Percentiles rank a stretch among this genome's conserved stretches.
Conservation (phyloP, 108 stramenopile species). For the Fistulifera solaris region DNA sequence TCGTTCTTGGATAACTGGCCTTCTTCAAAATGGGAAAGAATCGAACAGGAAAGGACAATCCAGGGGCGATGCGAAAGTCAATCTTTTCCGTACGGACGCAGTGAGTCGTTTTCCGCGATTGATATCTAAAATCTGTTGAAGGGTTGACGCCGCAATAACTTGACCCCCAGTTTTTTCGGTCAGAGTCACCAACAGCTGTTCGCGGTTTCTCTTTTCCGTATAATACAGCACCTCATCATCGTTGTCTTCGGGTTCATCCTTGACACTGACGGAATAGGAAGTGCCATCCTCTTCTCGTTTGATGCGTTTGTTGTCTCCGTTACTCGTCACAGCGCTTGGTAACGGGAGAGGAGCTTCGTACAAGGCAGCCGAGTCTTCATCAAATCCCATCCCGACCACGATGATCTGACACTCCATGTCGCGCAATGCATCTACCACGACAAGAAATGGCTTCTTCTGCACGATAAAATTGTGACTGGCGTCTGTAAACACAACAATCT, state of each 20-base stretch:
- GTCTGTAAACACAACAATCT: constrained; percentile 74
- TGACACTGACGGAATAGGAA: not conserved
- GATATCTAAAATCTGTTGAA: constrained; percentile 41
- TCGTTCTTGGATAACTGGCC: constrained; percentile 4
- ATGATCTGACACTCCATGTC: constrained; percentile 41
- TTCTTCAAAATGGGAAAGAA: constrained; percentile 16
- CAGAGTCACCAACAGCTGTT: constrained; percentile 54
- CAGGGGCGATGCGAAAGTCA: constrained; percentile 59
- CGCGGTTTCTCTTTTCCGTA: constrained; percentile 51
- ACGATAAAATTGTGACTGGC: constrained; percentile 47
- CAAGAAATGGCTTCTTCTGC: constrained; percentile 34
- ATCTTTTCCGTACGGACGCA: constrained; percentile 36
- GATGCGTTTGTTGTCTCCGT: not conserved
- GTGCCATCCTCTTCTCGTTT: not conserved
- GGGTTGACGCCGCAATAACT: constrained; percentile 44
- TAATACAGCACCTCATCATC: constrained; percentile 9
- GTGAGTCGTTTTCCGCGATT: constrained; percentile 18
- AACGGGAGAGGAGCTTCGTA: not conserved
- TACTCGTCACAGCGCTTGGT: not conserved
- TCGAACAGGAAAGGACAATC: constrained; percentile 34
- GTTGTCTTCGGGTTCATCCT: constrained; percentile 6
- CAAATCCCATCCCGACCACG: constrained; percentile 60
- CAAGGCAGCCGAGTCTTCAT: constrained; percentile 2
- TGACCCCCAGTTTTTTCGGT: constrained; percentile 63
- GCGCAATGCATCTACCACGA: constrained; percentile 44